A percentile compares a stretch with the other conserved stretches of the same genome.
Evolutionary conservation across 1,284 basidiomycete species (phyloP).

Genomic region (Moesziomyces antarcticus): DNA sequence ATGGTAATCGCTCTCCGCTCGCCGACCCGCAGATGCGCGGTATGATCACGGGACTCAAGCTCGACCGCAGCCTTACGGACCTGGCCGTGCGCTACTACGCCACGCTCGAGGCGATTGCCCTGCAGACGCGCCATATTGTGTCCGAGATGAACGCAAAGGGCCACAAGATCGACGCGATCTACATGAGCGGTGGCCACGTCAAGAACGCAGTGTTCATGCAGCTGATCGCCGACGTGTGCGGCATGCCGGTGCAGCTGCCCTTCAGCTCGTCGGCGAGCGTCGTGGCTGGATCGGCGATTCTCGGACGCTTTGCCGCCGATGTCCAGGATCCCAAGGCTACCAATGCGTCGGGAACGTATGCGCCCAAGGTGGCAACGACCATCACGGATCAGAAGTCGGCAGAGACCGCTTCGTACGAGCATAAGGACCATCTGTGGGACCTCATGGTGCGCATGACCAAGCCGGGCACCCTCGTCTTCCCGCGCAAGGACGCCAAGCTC

Average conservation of each 20-base stretch:
- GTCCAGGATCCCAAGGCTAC: conserved; percentile 58
- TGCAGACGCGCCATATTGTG: conserved; percentile 94
- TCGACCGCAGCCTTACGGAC: conserved; percentile 82
- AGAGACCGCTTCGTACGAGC: conserved; percentile 71
- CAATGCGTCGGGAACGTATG: conserved; percentile 35
- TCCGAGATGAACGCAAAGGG: conserved; percentile 88
- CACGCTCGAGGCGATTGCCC: conserved; percentile 90
- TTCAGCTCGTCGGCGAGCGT: conserved; percentile 81
- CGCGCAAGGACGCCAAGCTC: conserved; percentile 72
- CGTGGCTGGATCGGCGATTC: conserved; percentile 90
- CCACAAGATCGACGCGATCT: conserved; percentile 85
- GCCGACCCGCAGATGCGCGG: conserved; percentile 94
- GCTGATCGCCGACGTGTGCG: conserved; percentile 86
- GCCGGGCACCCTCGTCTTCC: conserved; percentile 80
- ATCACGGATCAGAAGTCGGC: conserved; percentile 69
- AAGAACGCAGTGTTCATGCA: conserved; percentile 64
- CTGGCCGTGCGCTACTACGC: conserved; percentile 90
- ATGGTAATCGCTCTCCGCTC: conserved; percentile 88
- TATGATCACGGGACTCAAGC: conserved; percentile 84
- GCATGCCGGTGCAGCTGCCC: conserved; percentile 85
- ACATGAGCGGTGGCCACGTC: conserved; percentile 76
- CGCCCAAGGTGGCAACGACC: conserved; percentile 54
- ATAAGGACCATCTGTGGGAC: conserved; percentile 82
- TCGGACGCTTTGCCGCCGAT: conserved; percentile 87
- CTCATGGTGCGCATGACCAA: conserved; percentile 98